Evolutionary conservation across 148 eudicot genomes (phyloP).

Genomic region (Amaranthus hypochondriacus): DNA sequence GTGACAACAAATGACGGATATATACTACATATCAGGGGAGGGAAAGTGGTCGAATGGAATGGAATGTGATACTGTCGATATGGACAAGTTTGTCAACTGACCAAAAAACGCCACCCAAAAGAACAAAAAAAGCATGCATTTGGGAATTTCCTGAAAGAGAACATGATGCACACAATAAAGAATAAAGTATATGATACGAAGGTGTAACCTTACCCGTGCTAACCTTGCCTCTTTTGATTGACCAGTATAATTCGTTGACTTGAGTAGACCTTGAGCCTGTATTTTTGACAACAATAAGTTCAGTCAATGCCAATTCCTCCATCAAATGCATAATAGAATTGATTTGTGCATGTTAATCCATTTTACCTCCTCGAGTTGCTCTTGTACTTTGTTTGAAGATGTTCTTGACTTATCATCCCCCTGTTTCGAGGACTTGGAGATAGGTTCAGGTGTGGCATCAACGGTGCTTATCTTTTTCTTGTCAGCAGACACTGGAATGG

Average conservation of each 20-base stretch:
- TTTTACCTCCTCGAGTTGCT: conserved; percentile 93
- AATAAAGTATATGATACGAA: background rate
- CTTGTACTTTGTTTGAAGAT: conserved; percentile 54
- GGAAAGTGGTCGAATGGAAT: too few species aligned
- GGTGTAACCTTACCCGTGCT: conserved; percentile 72
- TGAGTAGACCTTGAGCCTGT: conserved; percentile 96
- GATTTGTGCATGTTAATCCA: conserved; percentile 18
- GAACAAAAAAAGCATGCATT: too few species aligned
- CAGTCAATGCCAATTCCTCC: conserved; percentile 26
- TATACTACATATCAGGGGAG: too few species aligned
- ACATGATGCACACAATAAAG: background rate
- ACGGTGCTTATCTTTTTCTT: conserved; percentile 32
- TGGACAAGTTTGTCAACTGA: too few species aligned
- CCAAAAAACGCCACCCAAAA: too few species aligned
- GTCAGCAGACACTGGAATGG: conserved; percentile 23
- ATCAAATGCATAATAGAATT: conserved; percentile 5
- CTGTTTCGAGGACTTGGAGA: conserved; percentile 25
- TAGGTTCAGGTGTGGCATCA: conserved; percentile 41
- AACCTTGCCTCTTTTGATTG: conserved; percentile 97
- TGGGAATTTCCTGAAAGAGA: too few species aligned
- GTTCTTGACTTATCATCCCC: conserved; percentile 33
- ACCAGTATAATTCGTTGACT: conserved; percentile 71
- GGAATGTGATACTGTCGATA: too few species aligned
- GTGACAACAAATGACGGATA: too few species aligned
- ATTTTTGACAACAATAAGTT: conserved; percentile 31